phyloP scores from a whole-genome alignment of 1,284 basidiomycete genomes.

The Cystobasidiaceae sp. region DNA sequence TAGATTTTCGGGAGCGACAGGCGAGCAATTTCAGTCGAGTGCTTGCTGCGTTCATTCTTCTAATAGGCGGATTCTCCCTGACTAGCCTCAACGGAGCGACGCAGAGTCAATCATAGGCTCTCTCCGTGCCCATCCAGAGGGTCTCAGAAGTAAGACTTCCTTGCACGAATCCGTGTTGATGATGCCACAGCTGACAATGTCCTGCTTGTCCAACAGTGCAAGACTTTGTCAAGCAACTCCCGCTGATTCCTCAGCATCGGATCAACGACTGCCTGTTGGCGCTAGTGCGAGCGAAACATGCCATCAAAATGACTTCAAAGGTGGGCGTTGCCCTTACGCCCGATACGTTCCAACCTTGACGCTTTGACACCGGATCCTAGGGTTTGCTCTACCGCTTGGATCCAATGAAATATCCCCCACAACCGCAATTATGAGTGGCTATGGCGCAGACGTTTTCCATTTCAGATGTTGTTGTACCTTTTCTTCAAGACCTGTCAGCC shows the following conservation, averaged over 20 bases:
- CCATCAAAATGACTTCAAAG: slow-evolving; percentile 22
- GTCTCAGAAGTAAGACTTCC: slow-evolving; percentile 30
- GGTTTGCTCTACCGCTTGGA: slow-evolving; percentile 20
- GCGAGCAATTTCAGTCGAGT: slow-evolving; percentile 5
- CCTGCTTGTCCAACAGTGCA: slow-evolving; percentile 1
- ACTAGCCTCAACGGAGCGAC: slow-evolving; percentile 33
- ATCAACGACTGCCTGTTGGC: slow-evolving; percentile 26
- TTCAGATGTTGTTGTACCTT: too few relatives aligned
- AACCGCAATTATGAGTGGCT: neutral
- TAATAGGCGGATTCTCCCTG: neutral
- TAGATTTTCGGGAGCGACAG: slow-evolving; percentile 39
- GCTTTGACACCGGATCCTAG: too few relatives aligned
- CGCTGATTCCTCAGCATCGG: slow-evolving; percentile 26
- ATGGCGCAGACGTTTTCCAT: too few relatives aligned
- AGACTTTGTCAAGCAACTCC: slow-evolving; percentile 25
- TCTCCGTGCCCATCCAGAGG: slow-evolving; percentile 30
- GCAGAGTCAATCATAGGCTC: slow-evolving; percentile 35
- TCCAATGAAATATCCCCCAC: slow-evolving; percentile 17
- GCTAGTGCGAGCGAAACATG: slow-evolving; percentile 30
- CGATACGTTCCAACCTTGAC: too few relatives aligned
- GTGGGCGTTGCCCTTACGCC: neutral
- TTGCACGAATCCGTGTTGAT: neutral
- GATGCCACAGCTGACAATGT: neutral
- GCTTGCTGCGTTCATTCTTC: neutral
- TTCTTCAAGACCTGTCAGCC: too few relatives aligned